Conservation (phyloP, 1,284 basidiomycete species). For the Trichosporon faecale region DNA sequence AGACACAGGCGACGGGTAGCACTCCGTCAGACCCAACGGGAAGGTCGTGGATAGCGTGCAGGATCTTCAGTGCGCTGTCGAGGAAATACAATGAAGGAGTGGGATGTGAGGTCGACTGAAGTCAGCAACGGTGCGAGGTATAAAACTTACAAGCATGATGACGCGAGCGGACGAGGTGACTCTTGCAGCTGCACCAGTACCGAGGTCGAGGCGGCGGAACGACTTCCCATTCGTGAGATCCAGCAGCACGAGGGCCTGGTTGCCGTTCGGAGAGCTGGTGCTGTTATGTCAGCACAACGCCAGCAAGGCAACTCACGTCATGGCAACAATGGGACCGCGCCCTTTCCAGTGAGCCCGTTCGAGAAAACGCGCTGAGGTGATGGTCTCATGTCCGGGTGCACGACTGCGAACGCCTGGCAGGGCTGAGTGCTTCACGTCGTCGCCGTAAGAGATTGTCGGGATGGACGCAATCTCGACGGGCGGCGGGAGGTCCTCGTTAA, state of each 20-base stretch:
- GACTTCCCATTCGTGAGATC: constrained; percentile 30
- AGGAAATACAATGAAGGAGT: constrained; percentile 35
- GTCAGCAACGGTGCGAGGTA: background rate
- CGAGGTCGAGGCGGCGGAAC: constrained; percentile 35
- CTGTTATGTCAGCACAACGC: constrained; percentile 10
- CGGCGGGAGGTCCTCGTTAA: constrained; percentile 32
- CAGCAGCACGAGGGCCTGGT: constrained; percentile 32
- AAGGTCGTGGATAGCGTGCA: constrained; percentile 12
- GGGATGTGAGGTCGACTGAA: constrained; percentile 34
- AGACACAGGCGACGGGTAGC: constrained; percentile 34
- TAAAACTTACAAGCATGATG: constrained; percentile 35
- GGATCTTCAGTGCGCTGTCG: constrained; percentile 12
- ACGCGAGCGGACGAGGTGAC: constrained; percentile 26
- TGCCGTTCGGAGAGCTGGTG: constrained; percentile 7
- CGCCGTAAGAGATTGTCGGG: constrained; percentile 29
- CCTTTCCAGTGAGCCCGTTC: constrained; percentile 15
- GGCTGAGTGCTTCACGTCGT: constrained; percentile 7
- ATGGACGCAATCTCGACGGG: constrained; percentile 41
- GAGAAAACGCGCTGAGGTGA: constrained; percentile 21
- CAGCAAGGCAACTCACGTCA: constrained; percentile 26
- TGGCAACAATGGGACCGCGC: constrained; percentile 24
- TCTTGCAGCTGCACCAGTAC: constrained; percentile 26
- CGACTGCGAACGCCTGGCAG: constrained; percentile 4
- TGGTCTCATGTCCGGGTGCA: constrained; percentile 9
- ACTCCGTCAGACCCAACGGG: constrained; percentile 23